A percentile compares a stretch with the other conserved stretches of the same genome.
phyloP scores from a whole-genome alignment of 768 basidiomycete genomes.

The Multifurca ochricompacta region DNA sequence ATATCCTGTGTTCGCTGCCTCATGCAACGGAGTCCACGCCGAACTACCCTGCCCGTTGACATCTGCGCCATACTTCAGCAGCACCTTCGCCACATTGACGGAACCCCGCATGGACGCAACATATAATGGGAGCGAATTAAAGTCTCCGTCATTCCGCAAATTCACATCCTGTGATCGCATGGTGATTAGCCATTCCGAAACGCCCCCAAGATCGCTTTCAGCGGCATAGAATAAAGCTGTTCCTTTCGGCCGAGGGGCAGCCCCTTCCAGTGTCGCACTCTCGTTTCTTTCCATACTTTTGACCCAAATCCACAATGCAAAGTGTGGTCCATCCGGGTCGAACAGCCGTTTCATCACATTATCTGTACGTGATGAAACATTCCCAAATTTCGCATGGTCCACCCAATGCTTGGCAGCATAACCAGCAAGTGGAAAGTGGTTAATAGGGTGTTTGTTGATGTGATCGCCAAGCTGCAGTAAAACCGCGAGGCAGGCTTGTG shows the following conservation, averaged over 20 bases:
- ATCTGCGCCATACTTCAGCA: background rate
- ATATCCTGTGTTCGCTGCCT: background rate
- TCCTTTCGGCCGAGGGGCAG: rapidly evolving
- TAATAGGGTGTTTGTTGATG: background rate
- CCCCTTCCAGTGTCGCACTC: too few species aligned
- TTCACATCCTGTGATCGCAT: background rate
- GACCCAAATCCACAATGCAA: background rate
- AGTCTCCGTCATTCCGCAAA: too few species aligned
- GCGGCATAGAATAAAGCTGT: background rate
- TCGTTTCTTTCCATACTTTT: too few species aligned
- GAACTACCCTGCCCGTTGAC: background rate
- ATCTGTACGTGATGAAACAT: background rate
- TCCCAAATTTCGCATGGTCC: background rate
- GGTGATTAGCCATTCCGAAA: background rate
- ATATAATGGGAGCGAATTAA: background rate
- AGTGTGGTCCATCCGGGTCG: background rate
- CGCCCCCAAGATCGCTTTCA: background rate
- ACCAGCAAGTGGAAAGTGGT: background rate
- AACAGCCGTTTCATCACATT: background rate
- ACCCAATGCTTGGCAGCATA: constrained; percentile 2
- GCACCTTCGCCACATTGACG: too few species aligned
- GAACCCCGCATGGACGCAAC: background rate
- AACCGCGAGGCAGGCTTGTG: background rate
- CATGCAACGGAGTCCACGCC: background rate
- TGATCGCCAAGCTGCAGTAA: background rate